Base-by-base conservation (phyloP, 2,329 filamentous ascomycete species). In the Colletotrichum gloeosporioides region DNA sequence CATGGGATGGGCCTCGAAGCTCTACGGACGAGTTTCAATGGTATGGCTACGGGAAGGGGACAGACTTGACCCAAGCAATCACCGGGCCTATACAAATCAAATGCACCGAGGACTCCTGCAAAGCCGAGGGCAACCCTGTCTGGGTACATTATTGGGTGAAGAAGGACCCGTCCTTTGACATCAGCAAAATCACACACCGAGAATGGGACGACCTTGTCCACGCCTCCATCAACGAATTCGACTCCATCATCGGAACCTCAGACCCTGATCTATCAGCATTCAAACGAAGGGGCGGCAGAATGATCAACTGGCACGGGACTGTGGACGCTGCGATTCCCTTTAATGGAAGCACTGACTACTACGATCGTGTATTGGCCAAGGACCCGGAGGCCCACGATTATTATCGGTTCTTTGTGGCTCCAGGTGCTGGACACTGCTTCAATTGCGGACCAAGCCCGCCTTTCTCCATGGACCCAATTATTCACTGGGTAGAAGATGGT, bases 361-460 rank as follows among this genome's bases (percentile, higher is more conserved):
- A 57, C 4, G 49, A 73, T 6, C 44, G 53, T 18, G 70, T 69
- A 13, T 29, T 69, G 77, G 75, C 4, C 78, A 78, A 3, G 85
- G 86, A 84, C 74, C 84, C 83, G 70, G 68, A 82, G 39, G 79
- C 66, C 4, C 27, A 27, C 8, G 86, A 88, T 31, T 89, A 89
- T 80, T 92, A 89, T 81, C 80, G 84, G 2, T 83, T 89, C 78
- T 91, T 90, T 79, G 80, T 84, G 6, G 85, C 90, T 4, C 88
- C 88, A 2, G 89, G 89, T 1, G 87, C 90, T 82, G 84, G 82
- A 16, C 89, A 91, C 79, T 91, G 90, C 22, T 57, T 57, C 53
- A 27, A 57, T 8, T 57, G 22, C 4, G 22, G 53, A 27, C 53
- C 53, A 57, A 27, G 22, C 16, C 53, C 53, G 13, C 7, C 53